Conservation (phyloP, 495 filamentous ascomycete genomes). For the Letharia lupina region DNA sequence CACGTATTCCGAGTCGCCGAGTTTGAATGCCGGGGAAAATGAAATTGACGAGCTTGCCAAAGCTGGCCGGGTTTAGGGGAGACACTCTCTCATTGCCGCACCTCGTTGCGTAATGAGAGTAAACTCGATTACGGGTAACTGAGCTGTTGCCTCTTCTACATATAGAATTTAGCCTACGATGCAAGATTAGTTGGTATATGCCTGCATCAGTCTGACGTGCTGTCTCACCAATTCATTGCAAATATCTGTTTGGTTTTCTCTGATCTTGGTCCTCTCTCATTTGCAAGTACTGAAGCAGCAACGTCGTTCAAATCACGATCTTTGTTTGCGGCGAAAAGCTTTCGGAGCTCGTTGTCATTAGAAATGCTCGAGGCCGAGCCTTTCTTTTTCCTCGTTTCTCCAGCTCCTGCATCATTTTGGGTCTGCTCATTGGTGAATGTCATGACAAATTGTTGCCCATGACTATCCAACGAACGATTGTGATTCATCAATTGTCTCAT, state of each 20-base stretch:
- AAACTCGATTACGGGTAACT: constrained; percentile 85
- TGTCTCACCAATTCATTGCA: constrained; percentile 86
- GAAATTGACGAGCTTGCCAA: constrained; percentile 92
- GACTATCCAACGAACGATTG: constrained; percentile 55
- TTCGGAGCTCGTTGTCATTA: constrained; percentile 86
- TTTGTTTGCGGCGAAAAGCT: constrained; percentile 68
- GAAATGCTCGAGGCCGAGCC: constrained; percentile 64
- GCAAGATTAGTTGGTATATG: constrained; percentile 26
- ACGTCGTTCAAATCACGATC: constrained; percentile 71
- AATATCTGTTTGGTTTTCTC: constrained; percentile 96
- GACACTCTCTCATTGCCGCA: constrained; percentile 90
- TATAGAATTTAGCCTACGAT: constrained; percentile 66
- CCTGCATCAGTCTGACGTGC: neutral
- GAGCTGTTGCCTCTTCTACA: constrained; percentile 75
- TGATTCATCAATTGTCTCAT: constrained; percentile 32
- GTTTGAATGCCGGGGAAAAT: constrained; percentile 94
- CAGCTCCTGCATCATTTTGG: constrained; percentile 52
- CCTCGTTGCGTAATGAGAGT: constrained; percentile 81
- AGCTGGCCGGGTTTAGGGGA: constrained; percentile 89
- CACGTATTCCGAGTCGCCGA: constrained; percentile 80
- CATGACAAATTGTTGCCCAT: constrained; percentile 58
- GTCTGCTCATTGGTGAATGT: constrained; percentile 48
- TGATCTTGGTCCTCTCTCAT: constrained; percentile 70
- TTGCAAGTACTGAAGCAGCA: constrained; percentile 65
- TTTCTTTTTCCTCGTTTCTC: constrained; percentile 55